Evolutionary conservation across 257 asterid genomes (phyloP).

Genomic region (Salvia miltiorrhiza): DNA sequence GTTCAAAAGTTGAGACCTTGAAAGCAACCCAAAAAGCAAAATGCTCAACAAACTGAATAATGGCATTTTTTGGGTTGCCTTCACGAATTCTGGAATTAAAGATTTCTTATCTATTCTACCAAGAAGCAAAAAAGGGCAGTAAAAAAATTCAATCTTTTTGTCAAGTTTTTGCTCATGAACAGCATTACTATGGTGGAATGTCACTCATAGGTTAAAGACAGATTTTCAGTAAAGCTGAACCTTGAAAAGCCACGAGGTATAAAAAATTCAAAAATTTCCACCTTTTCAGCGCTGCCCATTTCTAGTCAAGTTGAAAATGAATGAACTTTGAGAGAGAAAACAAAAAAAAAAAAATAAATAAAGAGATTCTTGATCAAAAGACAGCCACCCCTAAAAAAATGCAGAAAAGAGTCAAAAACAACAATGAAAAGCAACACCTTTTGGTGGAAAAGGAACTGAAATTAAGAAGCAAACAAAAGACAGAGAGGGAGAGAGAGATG

Average conservation of each 20-base stretch:
- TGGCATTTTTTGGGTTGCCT: conserved; percentile 43
- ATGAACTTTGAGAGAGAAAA: background rate
- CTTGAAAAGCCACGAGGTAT: conserved; percentile 15
- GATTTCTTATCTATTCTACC: background rate
- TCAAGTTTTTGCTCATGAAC: conserved; percentile 4
- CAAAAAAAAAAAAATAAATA: background rate
- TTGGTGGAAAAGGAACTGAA: conserved; percentile 1
- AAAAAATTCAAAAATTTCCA: conserved; percentile 19
- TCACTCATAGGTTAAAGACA: conserved; percentile 1
- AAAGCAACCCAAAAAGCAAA: conserved; percentile 47
- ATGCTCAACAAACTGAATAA: conserved; percentile 33
- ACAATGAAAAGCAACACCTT: conserved; percentile 1
- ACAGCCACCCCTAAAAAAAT: background rate
- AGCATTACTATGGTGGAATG: conserved; percentile 8
- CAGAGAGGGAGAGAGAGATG: background rate
- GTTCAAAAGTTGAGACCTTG: conserved; percentile 39
- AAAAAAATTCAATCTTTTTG: conserved; percentile 1
- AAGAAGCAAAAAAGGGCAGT: conserved; percentile 5
- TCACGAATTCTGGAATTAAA: background rate
- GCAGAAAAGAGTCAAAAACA: background rate
- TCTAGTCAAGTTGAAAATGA: conserved; percentile 21
- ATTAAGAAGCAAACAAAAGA: background rate
- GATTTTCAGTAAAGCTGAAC: conserved; percentile 11
- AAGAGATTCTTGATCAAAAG: conserved; percentile 17
- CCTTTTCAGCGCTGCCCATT: conserved; percentile 26